These are phyloP conservation scores for Chloris gayana DNA, from an alignment of 176 grass and related monocot species.

Conservation along the genomic window DNA sequence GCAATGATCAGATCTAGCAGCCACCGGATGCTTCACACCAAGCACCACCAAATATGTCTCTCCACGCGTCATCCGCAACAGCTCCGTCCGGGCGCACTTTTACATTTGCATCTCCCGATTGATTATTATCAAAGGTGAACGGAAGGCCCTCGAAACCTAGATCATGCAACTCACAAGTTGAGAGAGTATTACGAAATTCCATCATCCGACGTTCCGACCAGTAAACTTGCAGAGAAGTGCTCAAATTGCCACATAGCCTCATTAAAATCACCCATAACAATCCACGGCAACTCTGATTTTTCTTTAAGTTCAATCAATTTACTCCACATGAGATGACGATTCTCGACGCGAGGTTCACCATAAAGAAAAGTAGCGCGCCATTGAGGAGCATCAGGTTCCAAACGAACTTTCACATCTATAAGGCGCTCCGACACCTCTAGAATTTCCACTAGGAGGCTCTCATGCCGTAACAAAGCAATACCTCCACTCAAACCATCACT, in stretches of 20 bases:
- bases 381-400: accelerated
- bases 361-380: background rate
- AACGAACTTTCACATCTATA: background rate
- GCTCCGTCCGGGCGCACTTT: background rate
- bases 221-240: background rate
- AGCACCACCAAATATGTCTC: background rate
- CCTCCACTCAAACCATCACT: too few relatives aligned
- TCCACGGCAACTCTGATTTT: background rate
- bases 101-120: too few relatives aligned
- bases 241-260: background rate
- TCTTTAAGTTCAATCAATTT: accelerated
- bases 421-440: accelerated
- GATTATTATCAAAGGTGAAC: too few relatives aligned
- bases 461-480: background rate
- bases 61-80: background rate
- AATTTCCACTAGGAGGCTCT: background rate
- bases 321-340: background rate
- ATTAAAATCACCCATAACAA: background rate
- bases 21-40: too few relatives aligned
- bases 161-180: background rate
- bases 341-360: background rate
- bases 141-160: background rate
- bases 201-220: background rate
- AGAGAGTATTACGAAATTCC: background rate
- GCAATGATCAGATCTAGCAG: too few relatives aligned